Evolutionary conservation across 164 flowering plant species (phyloP).

Genomic region (Piper betle): DNA sequence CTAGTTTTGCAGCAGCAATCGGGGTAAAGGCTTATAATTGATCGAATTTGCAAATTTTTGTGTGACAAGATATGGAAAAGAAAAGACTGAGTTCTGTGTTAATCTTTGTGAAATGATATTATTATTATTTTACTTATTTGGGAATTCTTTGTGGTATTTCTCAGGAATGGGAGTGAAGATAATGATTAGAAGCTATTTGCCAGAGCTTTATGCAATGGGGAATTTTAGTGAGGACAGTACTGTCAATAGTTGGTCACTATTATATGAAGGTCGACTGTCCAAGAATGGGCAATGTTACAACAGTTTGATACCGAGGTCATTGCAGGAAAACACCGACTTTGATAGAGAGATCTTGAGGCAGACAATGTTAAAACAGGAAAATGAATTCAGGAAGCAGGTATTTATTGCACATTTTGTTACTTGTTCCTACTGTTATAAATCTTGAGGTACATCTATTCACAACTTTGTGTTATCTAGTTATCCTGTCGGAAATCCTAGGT

Average conservation of each 20-base stretch:
- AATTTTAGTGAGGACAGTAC: constrained; percentile 67
- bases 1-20: neutral
- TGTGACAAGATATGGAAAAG: neutral
- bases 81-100: too few relatives aligned
- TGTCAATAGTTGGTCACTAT: constrained; percentile 51
- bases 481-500: too few relatives aligned
- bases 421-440: neutral
- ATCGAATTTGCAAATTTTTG: neutral
- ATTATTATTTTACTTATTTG: neutral
- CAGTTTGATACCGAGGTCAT: constrained; percentile 26
- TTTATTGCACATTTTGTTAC: neutral
- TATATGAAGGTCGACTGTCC: constrained; percentile 40
- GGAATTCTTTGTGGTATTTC: neutral
- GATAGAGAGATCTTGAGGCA: constrained; percentile 59
- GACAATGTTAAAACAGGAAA: constrained; percentile 84
- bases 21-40: neutral
- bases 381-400: constrained; percentile 77
- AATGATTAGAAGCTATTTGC: constrained; percentile 52
- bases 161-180: constrained; percentile 92
- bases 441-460: too few relatives aligned
- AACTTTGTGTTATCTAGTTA: too few relatives aligned
- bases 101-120: too few relatives aligned
- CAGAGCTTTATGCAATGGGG: constrained; percentile 62
- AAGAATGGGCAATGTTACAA: constrained; percentile 46
- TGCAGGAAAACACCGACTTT: constrained; percentile 36